Evolutionary conservation across 2,329 filamentous ascomycete species (phyloP), one percentile per base, ranked within the genome.

Genomic region (Colletotrichum chrysophilum): DNA sequence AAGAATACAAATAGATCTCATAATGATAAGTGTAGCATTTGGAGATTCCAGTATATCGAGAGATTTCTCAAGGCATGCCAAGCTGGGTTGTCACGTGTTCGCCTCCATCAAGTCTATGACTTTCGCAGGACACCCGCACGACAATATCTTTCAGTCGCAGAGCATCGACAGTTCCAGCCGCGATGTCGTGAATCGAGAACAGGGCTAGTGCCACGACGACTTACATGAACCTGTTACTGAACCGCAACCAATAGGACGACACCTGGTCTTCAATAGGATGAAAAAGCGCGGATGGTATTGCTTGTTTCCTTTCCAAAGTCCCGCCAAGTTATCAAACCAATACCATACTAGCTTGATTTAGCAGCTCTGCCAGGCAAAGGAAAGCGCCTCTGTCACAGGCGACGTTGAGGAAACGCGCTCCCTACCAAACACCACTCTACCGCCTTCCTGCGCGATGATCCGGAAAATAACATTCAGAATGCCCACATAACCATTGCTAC

Each of bases 401-500:
- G 56, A 55, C 12, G 56, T 64, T 14, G 28, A 66, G 28, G 34
- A 58, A 13, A 70, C 73, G 6, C 30, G 61, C 65, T 74, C 66
- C n/a, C 38, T 72, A 7, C 76, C 76, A 43, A 78, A 78, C 7
- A 68, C 26, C 13, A 77, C 62, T 26, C 52, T 43, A 13, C 26
- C 32, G 4, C 74, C 74, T n/a, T 52, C 62, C 34, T 74, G 58
- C 16, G 76, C 58, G 38, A 78, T 52, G 71, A 78, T 74, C 66
- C 76, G 74, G 62, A 78, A 75, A 28, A 68, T 71, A 12, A 78
- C 66, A 30, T 78, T 78, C 8, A 78, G 70, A 28, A 78, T 77
- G n/a, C 77, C 77, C 7, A 78, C 76, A 32, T 72, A 52, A 3
- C 74, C 76, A 34, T 73, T 69, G 56, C 28, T 24, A 7, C 58